Evolutionary conservation across 1,284 basidiomycete species (phyloP).

Genomic region (Leccinum huronense): DNA sequence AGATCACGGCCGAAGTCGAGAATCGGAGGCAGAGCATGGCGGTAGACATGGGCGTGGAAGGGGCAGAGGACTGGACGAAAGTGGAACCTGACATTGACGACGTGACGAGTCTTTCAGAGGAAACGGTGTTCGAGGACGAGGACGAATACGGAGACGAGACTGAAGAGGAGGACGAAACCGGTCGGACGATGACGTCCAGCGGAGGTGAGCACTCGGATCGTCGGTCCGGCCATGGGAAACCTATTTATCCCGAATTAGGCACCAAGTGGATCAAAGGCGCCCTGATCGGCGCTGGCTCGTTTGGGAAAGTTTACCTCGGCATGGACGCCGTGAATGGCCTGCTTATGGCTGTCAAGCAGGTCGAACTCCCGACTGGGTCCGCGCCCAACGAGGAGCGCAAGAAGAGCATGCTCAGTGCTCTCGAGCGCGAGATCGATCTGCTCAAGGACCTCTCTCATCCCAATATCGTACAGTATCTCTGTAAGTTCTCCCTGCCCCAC

Average conservation of each 20-base stretch:
- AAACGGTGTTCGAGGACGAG: slow-evolving; percentile 46
- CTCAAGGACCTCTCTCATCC: slow-evolving; percentile 94
- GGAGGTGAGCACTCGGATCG: slow-evolving; percentile 48
- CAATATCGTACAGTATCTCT: slow-evolving; percentile 97
- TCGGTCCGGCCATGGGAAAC: background rate
- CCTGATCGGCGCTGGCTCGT: slow-evolving; percentile 95
- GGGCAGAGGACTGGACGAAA: slow-evolving; percentile 68
- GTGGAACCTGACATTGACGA: slow-evolving; percentile 51
- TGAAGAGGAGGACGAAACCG: slow-evolving; percentile 53
- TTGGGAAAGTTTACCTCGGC: slow-evolving; percentile 93
- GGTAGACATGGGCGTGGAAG: slow-evolving; percentile 45
- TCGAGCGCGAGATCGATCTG: slow-evolving; percentile 95
- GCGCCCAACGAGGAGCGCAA: slow-evolving; percentile 92
- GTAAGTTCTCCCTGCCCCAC: slow-evolving; percentile 46
- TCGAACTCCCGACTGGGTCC: slow-evolving; percentile 87
- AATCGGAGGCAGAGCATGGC: slow-evolving; percentile 63
- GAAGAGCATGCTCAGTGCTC: slow-evolving; percentile 90
- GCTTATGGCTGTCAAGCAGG: slow-evolving; percentile 99
- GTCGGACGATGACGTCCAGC: slow-evolving; percentile 60
- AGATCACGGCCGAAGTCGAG: slow-evolving; percentile 97
- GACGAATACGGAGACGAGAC: slow-evolving; percentile 42
- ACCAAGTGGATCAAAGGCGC: slow-evolving; percentile 99
- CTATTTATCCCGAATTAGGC: slow-evolving; percentile 39
- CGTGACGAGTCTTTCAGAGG: slow-evolving; percentile 39
- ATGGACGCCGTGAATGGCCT: slow-evolving; percentile 95